phyloP scores from a whole-genome alignment of 2,329 filamentous ascomycete genomes.

The Arthrinium puccinioides region DNA sequence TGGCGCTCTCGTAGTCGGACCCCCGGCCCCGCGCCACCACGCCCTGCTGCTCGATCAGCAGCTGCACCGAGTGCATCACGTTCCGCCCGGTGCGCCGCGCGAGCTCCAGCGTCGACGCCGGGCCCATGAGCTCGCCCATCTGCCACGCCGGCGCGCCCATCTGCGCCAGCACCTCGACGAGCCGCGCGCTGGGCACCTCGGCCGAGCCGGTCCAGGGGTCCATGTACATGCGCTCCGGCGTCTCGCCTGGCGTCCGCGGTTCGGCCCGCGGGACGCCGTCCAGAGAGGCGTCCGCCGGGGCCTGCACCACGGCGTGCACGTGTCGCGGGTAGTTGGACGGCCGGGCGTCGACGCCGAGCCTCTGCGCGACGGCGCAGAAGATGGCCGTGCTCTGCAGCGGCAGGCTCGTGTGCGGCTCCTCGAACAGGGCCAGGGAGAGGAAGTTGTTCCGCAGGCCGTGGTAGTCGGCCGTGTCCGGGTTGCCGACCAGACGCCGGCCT shows the following conservation, averaged over 20 bases:
- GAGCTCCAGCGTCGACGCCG: slow-evolving; percentile 45
- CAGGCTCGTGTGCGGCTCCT: slow-evolving; percentile 41
- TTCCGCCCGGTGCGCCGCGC: slow-evolving; percentile 57
- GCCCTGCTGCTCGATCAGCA: neutral
- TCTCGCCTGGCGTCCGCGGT: slow-evolving; percentile 3
- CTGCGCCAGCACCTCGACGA: slow-evolving; percentile 4
- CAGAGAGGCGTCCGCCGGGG: slow-evolving; percentile 18
- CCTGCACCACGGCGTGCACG: slow-evolving; percentile 53
- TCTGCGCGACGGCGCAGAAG: slow-evolving; percentile 54
- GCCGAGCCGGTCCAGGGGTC: slow-evolving; percentile 4
- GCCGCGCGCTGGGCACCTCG: slow-evolving; percentile 4
- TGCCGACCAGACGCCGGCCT: slow-evolving; percentile 41
- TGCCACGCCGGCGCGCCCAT: neutral
- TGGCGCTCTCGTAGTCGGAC: slow-evolving; percentile 8
- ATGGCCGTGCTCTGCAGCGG: slow-evolving; percentile 60
- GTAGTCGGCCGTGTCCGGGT: slow-evolving; percentile 37
- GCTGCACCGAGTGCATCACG: slow-evolving; percentile 52
- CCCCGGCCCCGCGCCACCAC: too few relatives aligned
- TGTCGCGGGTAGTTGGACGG: slow-evolving; percentile 60
- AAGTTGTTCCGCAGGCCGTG: slow-evolving; percentile 59
- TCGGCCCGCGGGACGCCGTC: slow-evolving; percentile 13
- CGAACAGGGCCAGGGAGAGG: slow-evolving; percentile 50
- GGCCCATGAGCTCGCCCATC: slow-evolving; percentile 33
- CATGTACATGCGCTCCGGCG: slow-evolving; percentile 9
- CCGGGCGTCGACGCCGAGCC: slow-evolving; percentile 51